Conservation (phyloP, 2,329 filamentous ascomycete genomes). For the Talaromyces sp. region DNA sequence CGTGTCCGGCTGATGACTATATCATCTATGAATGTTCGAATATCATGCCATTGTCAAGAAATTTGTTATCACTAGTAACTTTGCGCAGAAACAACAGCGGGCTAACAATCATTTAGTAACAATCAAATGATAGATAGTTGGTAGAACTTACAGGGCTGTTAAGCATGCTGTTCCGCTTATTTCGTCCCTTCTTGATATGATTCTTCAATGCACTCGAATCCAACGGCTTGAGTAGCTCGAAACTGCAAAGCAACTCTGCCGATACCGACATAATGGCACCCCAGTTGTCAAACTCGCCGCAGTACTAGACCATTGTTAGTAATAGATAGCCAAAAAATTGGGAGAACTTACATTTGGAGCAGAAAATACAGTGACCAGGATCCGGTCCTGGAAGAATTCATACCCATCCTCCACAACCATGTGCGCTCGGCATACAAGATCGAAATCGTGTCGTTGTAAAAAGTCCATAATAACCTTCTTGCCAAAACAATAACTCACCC, state of each 20-base stretch:
- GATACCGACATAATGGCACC: conserved; percentile 98
- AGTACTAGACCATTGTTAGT: conserved; percentile 63
- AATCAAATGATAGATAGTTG: conserved; percentile 17
- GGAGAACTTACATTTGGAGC: conserved; percentile 81
- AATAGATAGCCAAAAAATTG: background rate
- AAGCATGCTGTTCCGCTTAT: conserved; percentile 89
- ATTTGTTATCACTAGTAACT: conserved; percentile 35
- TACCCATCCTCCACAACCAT: conserved; percentile 99
- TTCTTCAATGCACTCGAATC: conserved; percentile 96
- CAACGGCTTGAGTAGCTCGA: conserved; percentile 91
- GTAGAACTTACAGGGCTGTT: conserved; percentile 80
- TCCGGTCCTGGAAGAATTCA: conserved; percentile 95
- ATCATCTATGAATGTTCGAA: conserved; percentile 9
- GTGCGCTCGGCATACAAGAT: conserved; percentile 92
- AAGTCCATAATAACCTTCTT: conserved; percentile 99
- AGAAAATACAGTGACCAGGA: conserved; percentile 94
- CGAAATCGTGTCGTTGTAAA: conserved; percentile 89
- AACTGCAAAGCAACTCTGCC: conserved; percentile 87
- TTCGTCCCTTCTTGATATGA: conserved; percentile 97
- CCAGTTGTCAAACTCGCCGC: conserved; percentile 98
- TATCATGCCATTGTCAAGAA: conserved; percentile 11
- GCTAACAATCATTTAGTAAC: conserved; percentile 30
- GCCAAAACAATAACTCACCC: conserved; percentile 97
- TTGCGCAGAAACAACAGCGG: conserved; percentile 44
- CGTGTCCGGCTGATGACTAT: background rate